These are phyloP conservation scores for Actinomortierella ambigua DNA, from an alignment of 371 early-diverging fungal species.

Conservation along the genomic window DNA sequence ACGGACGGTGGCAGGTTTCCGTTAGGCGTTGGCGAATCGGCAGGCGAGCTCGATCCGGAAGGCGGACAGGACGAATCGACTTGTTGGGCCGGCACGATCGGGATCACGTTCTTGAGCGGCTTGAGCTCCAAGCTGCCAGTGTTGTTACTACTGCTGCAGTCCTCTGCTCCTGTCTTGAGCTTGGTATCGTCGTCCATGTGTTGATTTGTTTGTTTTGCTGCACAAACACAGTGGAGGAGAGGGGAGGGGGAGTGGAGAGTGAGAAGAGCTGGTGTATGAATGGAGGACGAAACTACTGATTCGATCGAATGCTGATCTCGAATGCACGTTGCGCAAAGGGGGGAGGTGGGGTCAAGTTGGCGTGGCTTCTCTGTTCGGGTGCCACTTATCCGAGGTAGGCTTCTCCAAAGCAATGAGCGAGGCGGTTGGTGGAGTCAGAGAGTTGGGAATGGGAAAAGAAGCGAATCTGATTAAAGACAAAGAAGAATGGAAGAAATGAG, in stretches of 20 bases:
- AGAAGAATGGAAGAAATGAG: too few species aligned
- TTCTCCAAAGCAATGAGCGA: too few species aligned
- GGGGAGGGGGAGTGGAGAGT: neutral
- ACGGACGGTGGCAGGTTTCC: neutral
- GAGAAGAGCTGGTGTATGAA: neutral
- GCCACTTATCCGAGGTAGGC: too few species aligned
- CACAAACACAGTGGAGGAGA: conserved; percentile 8
- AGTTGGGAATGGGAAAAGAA: too few species aligned
- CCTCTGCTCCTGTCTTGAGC: conserved; percentile 6
- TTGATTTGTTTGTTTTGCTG: conserved; percentile 2
- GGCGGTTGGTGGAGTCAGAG: too few species aligned
- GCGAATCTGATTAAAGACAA: too few species aligned
- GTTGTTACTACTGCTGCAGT: conserved; percentile 3
- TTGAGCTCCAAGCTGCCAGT: conserved; percentile 29
- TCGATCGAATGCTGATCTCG: neutral
- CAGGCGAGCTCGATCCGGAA: conserved; percentile 18
- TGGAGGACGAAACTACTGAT: neutral
- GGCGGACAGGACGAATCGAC: conserved; percentile 33
- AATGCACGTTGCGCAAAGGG: neutral
- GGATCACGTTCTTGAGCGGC: conserved; percentile 45
- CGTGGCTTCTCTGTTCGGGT: too few species aligned
- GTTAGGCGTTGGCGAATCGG: conserved; percentile 4
- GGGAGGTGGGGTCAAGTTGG: neutral
- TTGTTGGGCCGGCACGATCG: conserved; percentile 44
- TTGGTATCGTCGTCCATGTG: conserved; percentile 5